These are phyloP conservation scores for Plasmodium gallinaceum DNA, from an alignment of 169 alveolate genomes.

Conservation along the genomic window DNA sequence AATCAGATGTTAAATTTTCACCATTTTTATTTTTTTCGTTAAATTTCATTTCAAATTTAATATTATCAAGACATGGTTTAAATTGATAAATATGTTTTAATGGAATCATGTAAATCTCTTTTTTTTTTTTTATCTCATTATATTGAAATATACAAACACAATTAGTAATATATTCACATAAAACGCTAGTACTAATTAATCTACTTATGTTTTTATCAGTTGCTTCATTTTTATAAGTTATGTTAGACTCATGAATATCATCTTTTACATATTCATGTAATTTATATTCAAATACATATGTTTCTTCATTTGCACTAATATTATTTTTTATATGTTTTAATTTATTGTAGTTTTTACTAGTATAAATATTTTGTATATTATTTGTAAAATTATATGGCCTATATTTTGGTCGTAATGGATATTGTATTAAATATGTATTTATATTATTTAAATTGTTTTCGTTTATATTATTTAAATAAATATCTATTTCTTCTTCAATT, in stretches of 20 bases:
- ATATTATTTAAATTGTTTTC: slow-evolving; percentile 60
- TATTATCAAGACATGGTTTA: slow-evolving; percentile 65
- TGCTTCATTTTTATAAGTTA: slow-evolving; percentile 30
- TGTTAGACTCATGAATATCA: slow-evolving; percentile 29
- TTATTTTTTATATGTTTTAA: slow-evolving; percentile 58
- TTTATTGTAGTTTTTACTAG: slow-evolving; percentile 50
- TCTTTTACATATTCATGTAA: slow-evolving; percentile 59
- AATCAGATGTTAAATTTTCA: neutral
- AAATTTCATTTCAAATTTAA: neutral
- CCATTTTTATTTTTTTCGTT: slow-evolving; percentile 10
- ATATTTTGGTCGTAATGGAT: slow-evolving; percentile 75
- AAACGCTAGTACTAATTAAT: slow-evolving; percentile 75
- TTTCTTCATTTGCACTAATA: slow-evolving; percentile 44
- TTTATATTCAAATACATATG: slow-evolving; percentile 69
- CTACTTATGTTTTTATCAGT: slow-evolving; percentile 54
- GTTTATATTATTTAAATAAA: slow-evolving; percentile 59
- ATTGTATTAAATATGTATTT: slow-evolving; percentile 66
- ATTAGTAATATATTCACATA: slow-evolving; percentile 69
- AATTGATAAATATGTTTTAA: slow-evolving; percentile 73
- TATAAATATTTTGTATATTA: slow-evolving; percentile 58
- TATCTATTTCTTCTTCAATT: slow-evolving; percentile 76
- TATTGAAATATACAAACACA: slow-evolving; percentile 73
- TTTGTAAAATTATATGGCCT: slow-evolving; percentile 68
- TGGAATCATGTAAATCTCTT: slow-evolving; percentile 72
- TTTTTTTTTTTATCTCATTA: slow-evolving; percentile 66